These are phyloP conservation scores for Lotmaria passim DNA, from an alignment of 208 protist genomes.

Conservation along the genomic window DNA sequence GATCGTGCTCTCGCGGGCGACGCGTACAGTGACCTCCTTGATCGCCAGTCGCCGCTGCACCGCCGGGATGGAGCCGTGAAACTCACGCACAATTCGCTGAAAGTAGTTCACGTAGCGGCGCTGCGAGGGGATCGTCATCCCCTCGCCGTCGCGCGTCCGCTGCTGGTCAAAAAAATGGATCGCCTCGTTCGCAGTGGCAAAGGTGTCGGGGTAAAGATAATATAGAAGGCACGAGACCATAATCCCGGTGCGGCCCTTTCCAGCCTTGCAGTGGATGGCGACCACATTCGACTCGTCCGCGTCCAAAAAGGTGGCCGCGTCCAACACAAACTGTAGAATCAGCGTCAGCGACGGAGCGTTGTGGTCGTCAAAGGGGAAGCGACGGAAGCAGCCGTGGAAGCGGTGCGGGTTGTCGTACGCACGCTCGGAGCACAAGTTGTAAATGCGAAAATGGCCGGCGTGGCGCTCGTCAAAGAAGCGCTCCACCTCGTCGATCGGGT, in stretches of 20 bases:
- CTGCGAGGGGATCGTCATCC: slow-evolving; percentile 91
- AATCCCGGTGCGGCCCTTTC: slow-evolving; percentile 96
- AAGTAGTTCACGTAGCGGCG: slow-evolving; percentile 59
- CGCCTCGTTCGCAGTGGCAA: slow-evolving; percentile 53
- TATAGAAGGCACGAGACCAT: slow-evolving; percentile 91
- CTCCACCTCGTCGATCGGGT: slow-evolving; percentile 92
- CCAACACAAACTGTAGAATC: slow-evolving; percentile 76
- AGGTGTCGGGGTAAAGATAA: slow-evolving; percentile 35
- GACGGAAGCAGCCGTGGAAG: slow-evolving; percentile 63
- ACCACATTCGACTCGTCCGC: slow-evolving; percentile 77
- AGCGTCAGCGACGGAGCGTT: slow-evolving; percentile 89
- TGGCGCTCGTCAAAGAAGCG: slow-evolving; percentile 93
- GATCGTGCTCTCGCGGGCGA: slow-evolving; percentile 5
- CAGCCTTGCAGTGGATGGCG: slow-evolving; percentile 96
- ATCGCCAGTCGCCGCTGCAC: slow-evolving; percentile 5
- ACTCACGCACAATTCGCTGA: slow-evolving; percentile 32
- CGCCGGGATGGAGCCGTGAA: slow-evolving; percentile 23
- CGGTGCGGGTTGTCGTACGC: slow-evolving; percentile 71
- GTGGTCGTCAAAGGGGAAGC: slow-evolving; percentile 96
- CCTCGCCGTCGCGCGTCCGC: slow-evolving; percentile 70
- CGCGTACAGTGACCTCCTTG: slow-evolving; percentile 13
- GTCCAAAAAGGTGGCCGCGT: slow-evolving; percentile 62
- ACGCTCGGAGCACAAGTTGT: slow-evolving; percentile 93
- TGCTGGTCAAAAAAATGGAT: slow-evolving; percentile 62
- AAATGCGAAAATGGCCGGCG: slow-evolving; percentile 87